Evolutionary conservation across 1,284 basidiomycete species (phyloP).

Genomic region (Ceratobasidium sp.): DNA sequence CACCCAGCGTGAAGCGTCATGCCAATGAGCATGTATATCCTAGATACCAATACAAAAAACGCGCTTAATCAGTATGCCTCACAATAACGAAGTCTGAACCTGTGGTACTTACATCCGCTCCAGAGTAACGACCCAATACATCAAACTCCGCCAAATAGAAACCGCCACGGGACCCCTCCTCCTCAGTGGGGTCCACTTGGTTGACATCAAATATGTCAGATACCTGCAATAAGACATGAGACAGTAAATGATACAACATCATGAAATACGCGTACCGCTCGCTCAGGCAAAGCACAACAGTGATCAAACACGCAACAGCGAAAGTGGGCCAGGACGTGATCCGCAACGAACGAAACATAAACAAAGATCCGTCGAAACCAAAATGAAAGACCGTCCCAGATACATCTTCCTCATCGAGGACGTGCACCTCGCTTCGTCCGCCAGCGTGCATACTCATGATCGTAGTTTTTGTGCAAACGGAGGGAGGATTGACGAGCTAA

Average conservation of each 20-base stretch:
- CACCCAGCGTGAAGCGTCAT: conserved; percentile 75
- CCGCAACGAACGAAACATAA: conserved; percentile 21
- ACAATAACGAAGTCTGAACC: too few relatives aligned
- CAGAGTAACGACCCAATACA: conserved; percentile 68
- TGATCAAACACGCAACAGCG: conserved; percentile 59
- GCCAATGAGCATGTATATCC: conserved; percentile 72
- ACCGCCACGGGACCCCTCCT: conserved; percentile 58
- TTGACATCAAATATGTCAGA: conserved; percentile 62
- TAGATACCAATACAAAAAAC: conserved; percentile 1
- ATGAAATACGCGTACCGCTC: conserved; percentile 63
- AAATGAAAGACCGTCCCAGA: conserved; percentile 22
- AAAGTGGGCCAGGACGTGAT: conserved; percentile 63
- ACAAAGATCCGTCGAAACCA: conserved; percentile 34
- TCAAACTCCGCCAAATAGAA: conserved; percentile 63
- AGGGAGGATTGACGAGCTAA: not conserved
- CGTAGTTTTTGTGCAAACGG: not conserved
- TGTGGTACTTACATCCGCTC: conserved; percentile 67
- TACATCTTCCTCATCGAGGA: not conserved
- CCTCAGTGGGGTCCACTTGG: conserved; percentile 59
- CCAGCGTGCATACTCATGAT: not conserved
- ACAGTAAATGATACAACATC: conserved; percentile 14
- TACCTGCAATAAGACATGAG: conserved; percentile 55
- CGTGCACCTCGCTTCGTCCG: not conserved
- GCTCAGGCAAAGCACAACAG: conserved; percentile 61
- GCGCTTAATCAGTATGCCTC: too few relatives aligned